phyloP scores from a whole-genome alignment of 768 basidiomycete genomes.

The Mycena belliarum region DNA sequence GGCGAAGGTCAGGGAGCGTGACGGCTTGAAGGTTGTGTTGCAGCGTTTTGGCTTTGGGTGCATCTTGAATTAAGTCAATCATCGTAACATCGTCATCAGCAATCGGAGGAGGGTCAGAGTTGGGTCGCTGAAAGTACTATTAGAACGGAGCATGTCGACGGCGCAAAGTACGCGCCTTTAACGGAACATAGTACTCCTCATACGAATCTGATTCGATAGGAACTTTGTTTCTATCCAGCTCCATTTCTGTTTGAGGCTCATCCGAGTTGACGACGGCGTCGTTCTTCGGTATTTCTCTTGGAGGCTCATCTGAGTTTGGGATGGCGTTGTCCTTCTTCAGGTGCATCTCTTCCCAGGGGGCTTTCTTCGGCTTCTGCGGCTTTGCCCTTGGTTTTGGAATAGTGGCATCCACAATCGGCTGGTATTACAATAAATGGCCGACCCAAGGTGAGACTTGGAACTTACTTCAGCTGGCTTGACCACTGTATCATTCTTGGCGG shows the following conservation, averaged over 20 bases:
- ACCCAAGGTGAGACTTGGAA: neutral
- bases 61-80: slow-evolving; percentile 47
- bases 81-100: slow-evolving; percentile 30
- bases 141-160: neutral
- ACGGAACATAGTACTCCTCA: slow-evolving; percentile 15
- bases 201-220: neutral
- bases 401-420: slow-evolving; percentile 5
- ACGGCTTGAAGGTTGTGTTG: neutral
- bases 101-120: slow-evolving; percentile 12
- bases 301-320: neutral
- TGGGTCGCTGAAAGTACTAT: neutral
- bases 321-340: slow-evolving; percentile 19
- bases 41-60: slow-evolving; percentile 6
- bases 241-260: neutral
- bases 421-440: neutral
- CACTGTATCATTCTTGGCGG: neutral
- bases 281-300: slow-evolving; percentile 12
- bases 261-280: slow-evolving; percentile 6
- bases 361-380: slow-evolving; percentile 28
- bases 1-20: neutral
- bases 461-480: slow-evolving; percentile 1
- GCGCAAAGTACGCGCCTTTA: neutral
- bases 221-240: slow-evolving; percentile 14
- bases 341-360: slow-evolving; percentile 31
- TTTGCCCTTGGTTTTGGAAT: slow-evolving; percentile 7